Base-by-base conservation (phyloP, 768 basidiomycete genomes). In the Leccinellum luteum region DNA sequence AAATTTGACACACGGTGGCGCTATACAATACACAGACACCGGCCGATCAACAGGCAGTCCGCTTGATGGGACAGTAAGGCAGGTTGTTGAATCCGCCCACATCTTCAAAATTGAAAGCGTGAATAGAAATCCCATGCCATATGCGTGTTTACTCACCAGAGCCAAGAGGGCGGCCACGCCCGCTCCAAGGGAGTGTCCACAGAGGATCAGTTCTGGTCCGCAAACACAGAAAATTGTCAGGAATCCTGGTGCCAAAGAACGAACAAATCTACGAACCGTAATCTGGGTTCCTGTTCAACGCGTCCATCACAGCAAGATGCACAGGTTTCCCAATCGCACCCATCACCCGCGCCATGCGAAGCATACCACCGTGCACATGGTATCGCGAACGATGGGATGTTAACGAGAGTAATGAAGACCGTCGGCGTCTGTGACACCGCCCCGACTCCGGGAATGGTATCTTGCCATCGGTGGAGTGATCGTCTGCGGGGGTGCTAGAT, bases 11-110 rank as follows among this genome's bases (percentile, higher is more conserved):
- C 74, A 92, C 82, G 90, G 90, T 44, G 91, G 89, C 21, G 84
- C 90, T 69, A 91, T 87, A 65, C 86, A 88, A 66, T 89, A 92
- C 2, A 86, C 89, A 25, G 84, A 83, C 13, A 90, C 86, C 32
- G 81, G 76, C 41, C 90, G 78, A 53, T 81, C 81, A 14, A 78
- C 73, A 12, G 90, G 89, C 14, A 92, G 78, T 7, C 89, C 89
- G 59, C 88, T 88, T 28, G 85, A 82, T 47, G 78, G 75, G 35
- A 79, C 75, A 7, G 82, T 94, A 43, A 87, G 76, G 60, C 91
- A 91, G 2, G 86, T 92, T 60, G 75, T 79, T 19, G 89, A 89
- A 67, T 92, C 89, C 1, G 90, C 89, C 91, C 91, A 94, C 82
- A 89, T 87, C 90, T 92, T 53, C 34, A 31, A 25, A 44, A n/a